phyloP scores from a whole-genome alignment of 1,284 basidiomycete species.

The Marasmius tenuissimus region DNA sequence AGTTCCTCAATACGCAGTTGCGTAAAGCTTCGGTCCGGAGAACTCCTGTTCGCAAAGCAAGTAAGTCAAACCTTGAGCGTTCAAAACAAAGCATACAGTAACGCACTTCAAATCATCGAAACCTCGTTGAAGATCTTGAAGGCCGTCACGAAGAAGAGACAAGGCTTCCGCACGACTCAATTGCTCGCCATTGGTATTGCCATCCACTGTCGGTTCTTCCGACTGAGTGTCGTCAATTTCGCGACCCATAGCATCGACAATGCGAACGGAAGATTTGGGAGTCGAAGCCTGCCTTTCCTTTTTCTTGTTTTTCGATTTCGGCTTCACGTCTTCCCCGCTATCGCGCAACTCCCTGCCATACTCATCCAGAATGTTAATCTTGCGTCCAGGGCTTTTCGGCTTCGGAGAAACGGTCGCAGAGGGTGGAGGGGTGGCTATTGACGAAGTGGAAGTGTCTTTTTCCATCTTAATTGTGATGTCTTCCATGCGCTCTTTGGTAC shows the following conservation, averaged over 20 bases:
- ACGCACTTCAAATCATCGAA: constrained; percentile 59
- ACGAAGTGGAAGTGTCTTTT: neutral
- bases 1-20: constrained; percentile 49
- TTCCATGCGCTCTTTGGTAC: neutral
- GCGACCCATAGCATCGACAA: constrained; percentile 69
- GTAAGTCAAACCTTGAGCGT: neutral
- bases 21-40: constrained; percentile 35
- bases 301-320: constrained; percentile 1
- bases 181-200: constrained; percentile 25
- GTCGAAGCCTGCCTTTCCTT: constrained; percentile 1
- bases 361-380: constrained; percentile 13
- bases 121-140: constrained; percentile 53
- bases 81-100: constrained; percentile 11
- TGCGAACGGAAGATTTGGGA: constrained; percentile 44
- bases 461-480: neutral
- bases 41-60: neutral
- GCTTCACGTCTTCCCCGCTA: constrained; percentile 37
- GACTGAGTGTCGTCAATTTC: constrained; percentile 38
- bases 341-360: constrained; percentile 62
- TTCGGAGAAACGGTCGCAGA: constrained; percentile 24
- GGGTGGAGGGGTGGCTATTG: neutral
- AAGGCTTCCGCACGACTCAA: constrained; percentile 52
- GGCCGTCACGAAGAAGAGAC: constrained; percentile 51
- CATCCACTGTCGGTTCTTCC: constrained; percentile 23
- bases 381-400: neutral